Evolutionary conservation across 768 basidiomycete genomes (phyloP).

Genomic region (Suillus ampliporus): DNA sequence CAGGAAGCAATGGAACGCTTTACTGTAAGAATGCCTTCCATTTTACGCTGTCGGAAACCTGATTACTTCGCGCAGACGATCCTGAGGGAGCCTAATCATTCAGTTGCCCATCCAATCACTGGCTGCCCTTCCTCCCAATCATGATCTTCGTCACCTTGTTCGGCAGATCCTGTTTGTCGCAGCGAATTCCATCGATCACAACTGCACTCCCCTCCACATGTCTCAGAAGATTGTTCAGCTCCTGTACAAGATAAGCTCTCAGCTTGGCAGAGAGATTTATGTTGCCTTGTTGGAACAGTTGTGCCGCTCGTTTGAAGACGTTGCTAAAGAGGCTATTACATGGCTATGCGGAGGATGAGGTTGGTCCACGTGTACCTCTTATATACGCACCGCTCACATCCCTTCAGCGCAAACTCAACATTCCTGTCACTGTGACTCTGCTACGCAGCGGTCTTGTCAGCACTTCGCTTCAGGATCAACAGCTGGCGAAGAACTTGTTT

Average conservation of each 20-base stretch:
- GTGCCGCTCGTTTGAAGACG: constrained; percentile 88
- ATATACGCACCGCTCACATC: constrained; percentile 14
- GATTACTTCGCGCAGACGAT: constrained; percentile 21
- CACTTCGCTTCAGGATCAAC: constrained; percentile 81
- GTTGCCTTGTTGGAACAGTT: constrained; percentile 88
- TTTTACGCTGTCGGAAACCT: constrained; percentile 33
- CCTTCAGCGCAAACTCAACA: constrained; percentile 90
- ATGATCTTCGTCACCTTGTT: constrained; percentile 85
- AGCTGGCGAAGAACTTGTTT: constrained; percentile 84
- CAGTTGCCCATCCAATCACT: constrained; percentile 78
- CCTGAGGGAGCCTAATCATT: constrained; percentile 67
- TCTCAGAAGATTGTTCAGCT: constrained; percentile 97
- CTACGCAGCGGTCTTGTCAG: constrained; percentile 84
- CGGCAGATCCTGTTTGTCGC: constrained; percentile 84
- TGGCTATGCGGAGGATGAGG: constrained; percentile 99
- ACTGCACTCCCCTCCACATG: constrained; percentile 88
- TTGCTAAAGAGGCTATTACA: constrained; percentile 94
- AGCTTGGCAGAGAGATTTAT: constrained; percentile 92
- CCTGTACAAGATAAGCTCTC: constrained; percentile 85
- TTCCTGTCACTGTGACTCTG: constrained; percentile 90
- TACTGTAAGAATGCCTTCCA: constrained; percentile 51
- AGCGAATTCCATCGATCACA: constrained; percentile 77
- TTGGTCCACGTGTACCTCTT: constrained; percentile 41
- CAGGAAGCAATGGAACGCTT: constrained; percentile 92
- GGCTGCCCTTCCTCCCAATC: constrained; percentile 74